Base-by-base conservation (phyloP, 176 grass and related monocot genomes). In the Lolium rigidum region DNA sequence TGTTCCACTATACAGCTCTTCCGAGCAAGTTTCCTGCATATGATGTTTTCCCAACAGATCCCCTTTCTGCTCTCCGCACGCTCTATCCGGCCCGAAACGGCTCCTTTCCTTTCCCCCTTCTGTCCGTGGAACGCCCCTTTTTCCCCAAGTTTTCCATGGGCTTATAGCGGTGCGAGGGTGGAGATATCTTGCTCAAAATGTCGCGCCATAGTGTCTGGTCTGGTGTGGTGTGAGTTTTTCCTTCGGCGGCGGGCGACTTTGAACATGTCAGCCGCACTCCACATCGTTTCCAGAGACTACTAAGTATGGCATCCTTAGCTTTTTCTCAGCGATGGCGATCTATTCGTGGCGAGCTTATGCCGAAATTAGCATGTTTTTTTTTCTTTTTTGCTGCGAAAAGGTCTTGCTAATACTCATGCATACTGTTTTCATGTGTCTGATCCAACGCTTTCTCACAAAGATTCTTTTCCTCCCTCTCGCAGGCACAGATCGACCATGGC, bases 391-490 rank as follows among this genome's bases (percentile, higher is more conserved):
- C 28, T 31, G 28, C 28, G 28, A 31, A 31, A 31, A 31, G 28
- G 28, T 31, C n/a, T n/a, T n/a, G n/a, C n/a, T n/a, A n/a, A n/a
- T n/a, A n/a, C n/a, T n/a, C n/a, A n/a, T n/a, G n/a, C n/a, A n/a
- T n/a, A n/a, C n/a, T n/a, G n/a, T n/a, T n/a, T n/a, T n/a, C n/a
- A n/a, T n/a, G n/a, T n/a, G n/a, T 28, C 28, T 84, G 43, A 16
- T 58, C 58, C 60, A 10, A 86, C 73, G 79, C 64, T 64, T 84
- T 37, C 89, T 88, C 76, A 88, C 22, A 58, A 60, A 77, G 26
- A 47, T 88, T 82, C 62, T 85, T 71, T 72, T 63, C 26, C 26
- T 17, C 22, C 28, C 22, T 70, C n/a, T 25, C 6, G 78, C 90
- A 91, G 90, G 86, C 57, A n/a, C 56, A 39, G n/a, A 43, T 73